A percentile compares a stretch with the other conserved stretches of the same genome.
Evolutionary conservation across 768 basidiomycete species (phyloP).

Genomic region (Suillus spraguei): DNA sequence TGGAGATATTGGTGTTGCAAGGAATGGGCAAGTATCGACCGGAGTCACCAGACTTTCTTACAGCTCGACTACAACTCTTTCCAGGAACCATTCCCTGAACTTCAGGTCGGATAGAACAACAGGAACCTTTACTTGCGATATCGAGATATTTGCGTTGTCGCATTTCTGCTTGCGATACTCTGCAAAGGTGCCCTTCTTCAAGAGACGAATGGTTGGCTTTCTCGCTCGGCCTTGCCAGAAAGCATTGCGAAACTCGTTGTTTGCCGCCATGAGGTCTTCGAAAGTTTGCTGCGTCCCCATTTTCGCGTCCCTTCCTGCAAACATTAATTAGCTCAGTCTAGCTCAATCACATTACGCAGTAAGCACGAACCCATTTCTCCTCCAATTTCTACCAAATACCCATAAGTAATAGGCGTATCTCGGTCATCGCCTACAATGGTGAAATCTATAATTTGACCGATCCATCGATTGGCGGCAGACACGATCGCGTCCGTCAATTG

Average conservation of each 20-base stretch:
- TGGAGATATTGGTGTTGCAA: too few species aligned
- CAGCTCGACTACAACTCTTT: conserved; percentile 20
- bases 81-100: conserved; percentile 20
- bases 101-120: conserved; percentile 11
- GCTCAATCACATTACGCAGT: background rate
- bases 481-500: conserved; percentile 22
- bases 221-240: background rate
- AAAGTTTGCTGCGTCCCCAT: conserved; percentile 3
- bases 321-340: background rate
- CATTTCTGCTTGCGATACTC: conserved; percentile 8
- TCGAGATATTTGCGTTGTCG: background rate
- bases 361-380: conserved; percentile 12
- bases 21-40: background rate
- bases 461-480: conserved; percentile 12
- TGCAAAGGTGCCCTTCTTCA: conserved; percentile 10
- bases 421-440: conserved; percentile 24
- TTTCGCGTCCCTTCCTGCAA: background rate
- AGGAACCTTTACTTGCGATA: conserved; percentile 13
- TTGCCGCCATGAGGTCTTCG: conserved; percentile 6
- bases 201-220: conserved; percentile 15
- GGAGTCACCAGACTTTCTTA: conserved; percentile 1
- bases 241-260: background rate
- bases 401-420: conserved; percentile 16
- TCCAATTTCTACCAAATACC: conserved; percentile 12
- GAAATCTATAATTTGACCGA: conserved; percentile 26